Conservation (phyloP, 495 filamentous ascomycete species). For the Penicillium nucicola region DNA sequence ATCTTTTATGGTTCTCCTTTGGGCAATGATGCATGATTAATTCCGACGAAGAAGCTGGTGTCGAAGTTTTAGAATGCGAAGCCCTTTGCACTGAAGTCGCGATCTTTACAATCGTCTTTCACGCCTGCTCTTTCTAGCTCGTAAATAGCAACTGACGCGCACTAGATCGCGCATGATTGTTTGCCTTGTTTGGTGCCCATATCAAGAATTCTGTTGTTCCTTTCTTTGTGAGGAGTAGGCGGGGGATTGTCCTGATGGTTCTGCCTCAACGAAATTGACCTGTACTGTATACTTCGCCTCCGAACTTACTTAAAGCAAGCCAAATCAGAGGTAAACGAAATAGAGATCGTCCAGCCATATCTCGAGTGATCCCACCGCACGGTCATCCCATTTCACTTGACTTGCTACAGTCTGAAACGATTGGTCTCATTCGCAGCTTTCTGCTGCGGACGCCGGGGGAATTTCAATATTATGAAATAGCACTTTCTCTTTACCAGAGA, state of each 20-base stretch:
- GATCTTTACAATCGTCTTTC: conserved; percentile 46
- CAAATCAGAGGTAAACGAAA: too few species aligned
- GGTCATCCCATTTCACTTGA: conserved; percentile 1
- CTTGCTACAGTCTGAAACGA: too few species aligned
- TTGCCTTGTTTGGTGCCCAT: conserved; percentile 45
- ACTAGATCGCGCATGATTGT: conserved; percentile 55
- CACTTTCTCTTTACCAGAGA: conserved; percentile 27
- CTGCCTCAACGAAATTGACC: conserved; percentile 55
- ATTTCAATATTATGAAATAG: conserved; percentile 2
- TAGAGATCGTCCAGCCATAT: too few species aligned
- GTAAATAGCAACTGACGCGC: conserved; percentile 47
- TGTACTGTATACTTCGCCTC: conserved; percentile 3
- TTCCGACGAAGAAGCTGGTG: conserved; percentile 32
- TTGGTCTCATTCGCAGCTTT: not conserved
- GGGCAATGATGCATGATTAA: conserved; percentile 27
- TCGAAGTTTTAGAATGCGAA: conserved; percentile 52
- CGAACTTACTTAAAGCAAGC: too few species aligned
- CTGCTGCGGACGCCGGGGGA: not conserved
- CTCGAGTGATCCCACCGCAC: conserved; percentile 4
- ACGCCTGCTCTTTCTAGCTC: conserved; percentile 55
- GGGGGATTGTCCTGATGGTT: conserved; percentile 53
- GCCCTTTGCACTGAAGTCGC: conserved; percentile 47
- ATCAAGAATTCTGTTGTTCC: conserved; percentile 54
- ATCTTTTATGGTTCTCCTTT: conserved; percentile 40
- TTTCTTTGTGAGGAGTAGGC: conserved; percentile 51